Evolutionary conservation across 768 basidiomycete species (phyloP).

Genomic region (Chalciporus piperatus): DNA sequence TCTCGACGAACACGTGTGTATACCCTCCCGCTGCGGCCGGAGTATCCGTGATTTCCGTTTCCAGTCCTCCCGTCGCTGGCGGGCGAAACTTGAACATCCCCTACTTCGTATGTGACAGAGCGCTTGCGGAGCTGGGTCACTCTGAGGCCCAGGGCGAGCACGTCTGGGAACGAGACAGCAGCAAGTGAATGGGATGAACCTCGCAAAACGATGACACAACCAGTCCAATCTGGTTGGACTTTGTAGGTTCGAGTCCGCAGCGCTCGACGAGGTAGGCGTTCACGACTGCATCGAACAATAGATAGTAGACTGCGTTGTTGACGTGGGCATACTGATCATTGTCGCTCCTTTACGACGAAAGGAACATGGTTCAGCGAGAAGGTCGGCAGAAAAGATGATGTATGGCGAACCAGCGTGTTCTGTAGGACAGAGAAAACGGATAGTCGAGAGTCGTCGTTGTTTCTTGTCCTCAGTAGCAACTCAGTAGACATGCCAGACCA

Average conservation of each 20-base stretch:
- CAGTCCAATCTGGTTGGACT: slow-evolving; percentile 61
- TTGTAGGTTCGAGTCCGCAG: slow-evolving; percentile 54
- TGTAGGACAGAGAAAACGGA: slow-evolving; percentile 55
- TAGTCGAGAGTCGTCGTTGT: slow-evolving; percentile 50
- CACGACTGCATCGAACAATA: slow-evolving; percentile 78
- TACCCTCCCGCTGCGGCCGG: slow-evolving; percentile 54
- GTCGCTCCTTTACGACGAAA: slow-evolving; percentile 61
- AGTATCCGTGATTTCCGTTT: slow-evolving; percentile 11
- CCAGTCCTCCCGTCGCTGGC: not conserved
- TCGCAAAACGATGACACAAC: slow-evolving; percentile 78
- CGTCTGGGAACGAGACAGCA: slow-evolving; percentile 61
- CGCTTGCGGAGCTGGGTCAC: slow-evolving; percentile 67
- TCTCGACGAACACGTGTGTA: slow-evolving; percentile 82
- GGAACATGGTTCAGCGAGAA: not conserved
- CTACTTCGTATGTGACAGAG: slow-evolving; percentile 79
- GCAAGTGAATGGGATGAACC: slow-evolving; percentile 30
- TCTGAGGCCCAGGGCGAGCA: slow-evolving; percentile 66
- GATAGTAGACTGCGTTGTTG: slow-evolving; percentile 80
- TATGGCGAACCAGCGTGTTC: slow-evolving; percentile 60
- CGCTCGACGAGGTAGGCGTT: slow-evolving; percentile 73
- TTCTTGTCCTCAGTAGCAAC: slow-evolving; percentile 28
- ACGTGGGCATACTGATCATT: slow-evolving; percentile 84
- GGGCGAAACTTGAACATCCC: slow-evolving; percentile 54
- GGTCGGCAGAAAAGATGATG: not conserved
- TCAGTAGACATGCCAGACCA: not conserved